A percentile compares a stretch with the other conserved stretches of the same genome.
These are phyloP conservation scores for Agrostemma githago DNA, from an alignment of 148 eudicot genomes.

Conservation along the genomic window DNA sequence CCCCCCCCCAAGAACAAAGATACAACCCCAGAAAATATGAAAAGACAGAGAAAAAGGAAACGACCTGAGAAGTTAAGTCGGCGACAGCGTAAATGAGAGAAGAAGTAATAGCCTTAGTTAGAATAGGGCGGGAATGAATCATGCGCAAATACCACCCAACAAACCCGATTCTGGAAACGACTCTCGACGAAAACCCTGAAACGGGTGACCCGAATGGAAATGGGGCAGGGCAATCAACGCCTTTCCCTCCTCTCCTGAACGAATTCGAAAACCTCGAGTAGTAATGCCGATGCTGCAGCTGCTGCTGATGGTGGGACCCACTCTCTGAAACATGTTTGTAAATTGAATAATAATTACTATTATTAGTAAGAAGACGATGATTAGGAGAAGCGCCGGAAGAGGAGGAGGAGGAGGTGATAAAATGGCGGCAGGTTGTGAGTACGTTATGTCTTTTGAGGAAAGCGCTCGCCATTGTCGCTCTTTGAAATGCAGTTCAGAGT, in stretches of 20 bases:
- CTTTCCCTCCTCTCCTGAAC: constrained; percentile 24
- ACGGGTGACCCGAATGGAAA: neutral
- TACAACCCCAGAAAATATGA: no score
- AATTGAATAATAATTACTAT: neutral
- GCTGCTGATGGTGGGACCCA: neutral
- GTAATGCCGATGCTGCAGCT: neutral
- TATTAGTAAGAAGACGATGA: neutral
- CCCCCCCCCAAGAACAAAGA: no score
- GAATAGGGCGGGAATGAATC: constrained; percentile 67
- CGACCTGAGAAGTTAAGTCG: constrained; percentile 86
- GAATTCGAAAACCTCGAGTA: constrained; percentile 26
- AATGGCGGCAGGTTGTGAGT: neutral
- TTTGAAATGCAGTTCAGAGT: neutral
- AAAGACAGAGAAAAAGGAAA: neutral
- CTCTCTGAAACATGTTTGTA: neutral
- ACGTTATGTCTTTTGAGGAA: constrained; percentile 4
- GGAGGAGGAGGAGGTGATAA: neutral
- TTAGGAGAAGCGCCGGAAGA: neutral
- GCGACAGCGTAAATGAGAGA: constrained; percentile 70
- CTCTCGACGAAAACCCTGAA: constrained; percentile 18
- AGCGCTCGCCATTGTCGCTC: constrained; percentile 21
- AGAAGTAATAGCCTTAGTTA: constrained; percentile 73
- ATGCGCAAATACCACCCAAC: constrained; percentile 78
- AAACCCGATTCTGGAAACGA: constrained; percentile 29
- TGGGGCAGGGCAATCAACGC: constrained; percentile 26